Percentiles rank a stretch among this genome's conserved stretches.
phyloP scores from a whole-genome alignment of 805 yeast genomes.

The Cyberlindnera galapagoensis region DNA sequence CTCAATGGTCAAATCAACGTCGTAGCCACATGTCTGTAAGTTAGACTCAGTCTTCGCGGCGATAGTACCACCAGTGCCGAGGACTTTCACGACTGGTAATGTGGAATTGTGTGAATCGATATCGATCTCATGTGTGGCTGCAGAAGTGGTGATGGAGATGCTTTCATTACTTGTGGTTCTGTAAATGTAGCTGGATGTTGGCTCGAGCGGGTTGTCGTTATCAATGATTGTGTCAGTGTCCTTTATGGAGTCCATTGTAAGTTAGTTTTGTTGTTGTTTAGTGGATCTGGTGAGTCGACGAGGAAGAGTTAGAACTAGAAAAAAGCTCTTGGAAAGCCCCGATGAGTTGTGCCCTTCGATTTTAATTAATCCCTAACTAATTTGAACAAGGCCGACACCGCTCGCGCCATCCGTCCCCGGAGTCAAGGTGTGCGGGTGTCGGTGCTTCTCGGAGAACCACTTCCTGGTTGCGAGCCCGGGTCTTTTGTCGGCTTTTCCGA shows the following conservation, averaged over 20 bases:
- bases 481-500: too few species aligned
- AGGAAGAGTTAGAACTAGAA: too few species aligned
- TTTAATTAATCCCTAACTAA: too few species aligned
- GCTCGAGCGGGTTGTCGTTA: constrained; percentile 1
- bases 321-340: too few species aligned
- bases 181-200: constrained; percentile 3
- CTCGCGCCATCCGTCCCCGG: too few species aligned
- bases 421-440: too few species aligned
- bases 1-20: constrained; percentile 47
- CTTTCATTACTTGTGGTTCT: constrained; percentile 6
- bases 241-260: constrained; percentile 8
- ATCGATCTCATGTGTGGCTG: constrained; percentile 21
- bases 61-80: constrained; percentile 59
- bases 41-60: constrained; percentile 45
- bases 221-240: constrained; percentile 9
- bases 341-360: too few species aligned
- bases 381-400: too few species aligned
- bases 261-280: too few species aligned
- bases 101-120: constrained; percentile 17
- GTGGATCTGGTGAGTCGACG: not conserved
- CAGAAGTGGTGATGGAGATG: constrained; percentile 23
- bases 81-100: constrained; percentile 35
- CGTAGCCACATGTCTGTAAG: constrained; percentile 48
- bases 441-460: too few species aligned
- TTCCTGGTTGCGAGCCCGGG: too few species aligned